Conservation (phyloP, 2,329 filamentous ascomycete genomes). For the Xenosphaeropsis pyriputrescens region DNA sequence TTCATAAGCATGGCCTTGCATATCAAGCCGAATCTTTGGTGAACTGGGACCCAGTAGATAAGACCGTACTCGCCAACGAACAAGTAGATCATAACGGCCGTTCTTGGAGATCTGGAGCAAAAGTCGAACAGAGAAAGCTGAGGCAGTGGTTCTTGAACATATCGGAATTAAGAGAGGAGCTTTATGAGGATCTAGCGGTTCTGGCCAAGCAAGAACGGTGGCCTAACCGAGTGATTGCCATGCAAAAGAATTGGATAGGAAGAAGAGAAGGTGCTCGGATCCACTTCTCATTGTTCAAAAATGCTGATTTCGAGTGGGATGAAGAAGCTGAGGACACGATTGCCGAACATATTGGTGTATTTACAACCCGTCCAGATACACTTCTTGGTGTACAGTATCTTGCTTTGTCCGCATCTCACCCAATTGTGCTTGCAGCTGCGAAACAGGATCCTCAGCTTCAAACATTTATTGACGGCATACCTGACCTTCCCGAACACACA, state of each 20-base stretch:
- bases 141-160: slow-evolving; percentile 89
- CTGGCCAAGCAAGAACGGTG: slow-evolving; percentile 51
- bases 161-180: slow-evolving; percentile 58
- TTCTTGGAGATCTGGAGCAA: slow-evolving; percentile 78
- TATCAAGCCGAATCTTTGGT: slow-evolving; percentile 75
- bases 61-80: slow-evolving; percentile 83
- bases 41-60: slow-evolving; percentile 83
- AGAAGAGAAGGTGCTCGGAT: slow-evolving; percentile 61
- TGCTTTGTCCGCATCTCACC: slow-evolving; percentile 61
- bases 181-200: slow-evolving; percentile 56
- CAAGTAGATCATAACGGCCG: slow-evolving; percentile 77
- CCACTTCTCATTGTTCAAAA: slow-evolving; percentile 46
- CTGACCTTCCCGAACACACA: slow-evolving; percentile 35
- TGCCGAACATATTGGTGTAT: slow-evolving; percentile 45
- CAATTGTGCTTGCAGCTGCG: slow-evolving; percentile 48
- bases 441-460: slow-evolving; percentile 44
- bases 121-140: slow-evolving; percentile 63
- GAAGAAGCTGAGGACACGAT: slow-evolving; percentile 16
- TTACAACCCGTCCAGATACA: slow-evolving; percentile 76
- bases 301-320: slow-evolving; percentile 19
- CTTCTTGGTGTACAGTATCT: slow-evolving; percentile 79
- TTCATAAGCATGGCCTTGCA: slow-evolving; percentile 60
- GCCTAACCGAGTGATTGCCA: slow-evolving; percentile 70
- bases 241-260: slow-evolving; percentile 83
- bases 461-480: slow-evolving; percentile 51